Evolutionary conservation across 805 yeast species (phyloP).

Genomic region (Candida dajiaensis): DNA sequence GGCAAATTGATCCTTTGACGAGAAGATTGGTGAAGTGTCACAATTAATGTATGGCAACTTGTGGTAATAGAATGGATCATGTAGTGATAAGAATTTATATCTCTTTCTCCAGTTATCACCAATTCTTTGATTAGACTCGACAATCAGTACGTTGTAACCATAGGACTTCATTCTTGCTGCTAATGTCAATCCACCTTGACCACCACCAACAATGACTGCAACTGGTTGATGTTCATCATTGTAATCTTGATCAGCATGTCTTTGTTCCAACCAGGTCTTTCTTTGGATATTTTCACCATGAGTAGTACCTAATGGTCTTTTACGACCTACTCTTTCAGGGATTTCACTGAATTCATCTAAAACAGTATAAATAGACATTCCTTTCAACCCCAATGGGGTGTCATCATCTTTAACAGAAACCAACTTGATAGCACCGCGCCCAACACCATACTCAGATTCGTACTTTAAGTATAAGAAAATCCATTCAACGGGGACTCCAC

Average conservation of each 20-base stretch:
- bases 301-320: conserved; percentile 31
- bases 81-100: conserved; percentile 38
- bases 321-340: conserved; percentile 29
- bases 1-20: conserved; percentile 40
- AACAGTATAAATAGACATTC: conserved; percentile 28
- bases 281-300: conserved; percentile 35
- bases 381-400: conserved; percentile 28
- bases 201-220: conserved; percentile 43
- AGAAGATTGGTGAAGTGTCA: conserved; percentile 36
- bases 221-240: conserved; percentile 32
- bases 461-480: conserved; percentile 28
- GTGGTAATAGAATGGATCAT: conserved; percentile 40
- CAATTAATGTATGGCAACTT: conserved; percentile 35
- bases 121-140: conserved; percentile 31
- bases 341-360: conserved; percentile 28
- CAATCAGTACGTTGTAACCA: conserved; percentile 35
- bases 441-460: conserved; percentile 27
- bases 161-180: conserved; percentile 37
- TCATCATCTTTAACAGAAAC: conserved; percentile 25
- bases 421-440: conserved; percentile 29
- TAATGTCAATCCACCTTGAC: conserved; percentile 38
- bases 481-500: conserved; percentile 31
- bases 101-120: conserved; percentile 45
- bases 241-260: conserved; percentile 26
- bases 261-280: conserved; percentile 33